phyloP scores from a whole-genome alignment of 2,329 filamentous ascomycete genomes.

The Hymenoscyphus fructigenus region DNA sequence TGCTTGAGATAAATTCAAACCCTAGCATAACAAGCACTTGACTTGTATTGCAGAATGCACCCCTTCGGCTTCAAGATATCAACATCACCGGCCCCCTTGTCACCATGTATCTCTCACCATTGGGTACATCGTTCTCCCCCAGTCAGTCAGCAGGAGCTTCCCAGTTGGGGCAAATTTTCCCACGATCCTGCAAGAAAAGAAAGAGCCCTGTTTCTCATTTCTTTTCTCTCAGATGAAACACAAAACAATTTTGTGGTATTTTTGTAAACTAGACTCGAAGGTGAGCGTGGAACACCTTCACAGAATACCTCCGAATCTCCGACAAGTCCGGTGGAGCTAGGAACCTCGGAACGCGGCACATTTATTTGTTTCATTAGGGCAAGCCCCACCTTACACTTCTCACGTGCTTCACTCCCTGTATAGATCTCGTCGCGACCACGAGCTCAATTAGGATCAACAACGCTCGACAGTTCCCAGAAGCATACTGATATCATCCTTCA shows the following conservation, averaged over 20 bases:
- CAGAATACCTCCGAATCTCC: background rate
- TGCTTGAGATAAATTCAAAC: background rate
- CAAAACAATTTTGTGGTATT: background rate
- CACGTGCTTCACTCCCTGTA: background rate
- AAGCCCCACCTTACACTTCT: background rate
- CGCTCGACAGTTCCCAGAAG: background rate
- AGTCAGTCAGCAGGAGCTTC: background rate
- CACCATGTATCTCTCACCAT: background rate
- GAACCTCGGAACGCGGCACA: background rate
- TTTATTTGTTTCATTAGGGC: background rate
- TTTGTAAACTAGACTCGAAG: too few relatives aligned
- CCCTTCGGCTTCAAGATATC: background rate
- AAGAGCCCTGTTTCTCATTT: background rate
- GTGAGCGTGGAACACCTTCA: background rate
- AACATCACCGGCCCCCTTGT: background rate
- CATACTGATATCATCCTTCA: background rate
- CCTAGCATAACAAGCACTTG: constrained; percentile 1
- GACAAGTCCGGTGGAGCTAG: too few relatives aligned
- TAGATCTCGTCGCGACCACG: background rate
- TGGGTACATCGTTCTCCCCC: background rate
- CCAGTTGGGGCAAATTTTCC: background rate
- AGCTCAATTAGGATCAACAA: background rate
- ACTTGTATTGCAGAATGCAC: background rate
- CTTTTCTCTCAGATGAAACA: background rate
- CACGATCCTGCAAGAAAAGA: background rate